Conservation (phyloP, 2,329 filamentous ascomycete species). For the Talaromyces pinophilus region DNA sequence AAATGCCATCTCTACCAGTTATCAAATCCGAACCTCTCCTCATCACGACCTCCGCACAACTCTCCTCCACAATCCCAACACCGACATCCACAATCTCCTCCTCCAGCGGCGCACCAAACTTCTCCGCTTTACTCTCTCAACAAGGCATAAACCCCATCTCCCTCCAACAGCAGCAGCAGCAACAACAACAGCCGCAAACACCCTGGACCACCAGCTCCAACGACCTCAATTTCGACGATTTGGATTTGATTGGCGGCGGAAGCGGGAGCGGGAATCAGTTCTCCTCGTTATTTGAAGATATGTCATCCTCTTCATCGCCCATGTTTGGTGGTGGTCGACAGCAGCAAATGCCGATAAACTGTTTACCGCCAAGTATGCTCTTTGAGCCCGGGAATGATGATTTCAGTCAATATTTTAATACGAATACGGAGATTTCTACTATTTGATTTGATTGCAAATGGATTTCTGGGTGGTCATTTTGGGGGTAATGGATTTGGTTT, state of each 20-base stretch:
- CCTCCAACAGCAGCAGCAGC: slow-evolving; percentile 28
- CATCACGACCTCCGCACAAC: background rate
- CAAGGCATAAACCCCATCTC: slow-evolving; percentile 42
- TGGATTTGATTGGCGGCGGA: slow-evolving; percentile 15
- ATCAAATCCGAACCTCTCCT: slow-evolving; percentile 15
- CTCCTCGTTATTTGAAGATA: slow-evolving; percentile 33
- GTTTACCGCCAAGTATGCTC: slow-evolving; percentile 34
- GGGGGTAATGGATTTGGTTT: background rate
- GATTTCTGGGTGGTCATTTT: slow-evolving; percentile 7
- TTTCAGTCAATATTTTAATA: slow-evolving; percentile 44
- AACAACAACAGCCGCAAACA: slow-evolving; percentile 3
- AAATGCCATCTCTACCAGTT: background rate
- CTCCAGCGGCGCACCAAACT: background rate
- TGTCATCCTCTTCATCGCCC: slow-evolving; percentile 30
- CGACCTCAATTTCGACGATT: slow-evolving; percentile 19
- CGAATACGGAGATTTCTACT: slow-evolving; percentile 43
- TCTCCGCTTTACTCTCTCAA: slow-evolving; percentile 28
- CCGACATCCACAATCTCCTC: slow-evolving; percentile 24
- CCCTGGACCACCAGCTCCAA: slow-evolving; percentile 7
- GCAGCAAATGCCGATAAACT: slow-evolving; percentile 36
- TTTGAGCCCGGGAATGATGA: slow-evolving; percentile 39
- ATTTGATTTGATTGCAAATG: slow-evolving; percentile 31
- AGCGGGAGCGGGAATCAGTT: slow-evolving; percentile 15
- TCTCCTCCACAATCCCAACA: slow-evolving; percentile 12
- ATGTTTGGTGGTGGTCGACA: slow-evolving; percentile 35